Percentiles rank a stretch among this genome's conserved stretches.
Conservation (phyloP, 169 alveolate species). For the Cyclospora cayetanensis region DNA sequence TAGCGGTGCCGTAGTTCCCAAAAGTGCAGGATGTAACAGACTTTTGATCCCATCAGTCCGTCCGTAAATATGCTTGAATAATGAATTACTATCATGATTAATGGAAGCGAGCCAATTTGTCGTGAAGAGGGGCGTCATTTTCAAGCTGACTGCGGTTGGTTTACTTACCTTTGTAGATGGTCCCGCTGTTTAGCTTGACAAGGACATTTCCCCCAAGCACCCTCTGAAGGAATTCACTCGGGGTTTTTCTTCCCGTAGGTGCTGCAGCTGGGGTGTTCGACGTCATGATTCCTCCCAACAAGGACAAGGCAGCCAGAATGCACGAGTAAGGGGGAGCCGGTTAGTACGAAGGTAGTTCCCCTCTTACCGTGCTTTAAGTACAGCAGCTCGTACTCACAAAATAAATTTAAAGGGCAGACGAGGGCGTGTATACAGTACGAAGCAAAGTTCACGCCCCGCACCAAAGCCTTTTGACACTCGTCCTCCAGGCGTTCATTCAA, state of each 20-base stretch:
- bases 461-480: background rate
- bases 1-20: no score
- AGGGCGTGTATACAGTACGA: no score
- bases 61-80: no score
- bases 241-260: slow-evolving; percentile 53
- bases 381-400: no score
- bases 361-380: background rate
- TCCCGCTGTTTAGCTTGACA: slow-evolving; percentile 72
- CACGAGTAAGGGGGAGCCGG: background rate
- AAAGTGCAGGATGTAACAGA: no score
- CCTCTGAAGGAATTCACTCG: slow-evolving; percentile 72
- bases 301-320: background rate
- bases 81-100: no score
- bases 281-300: slow-evolving; percentile 7
- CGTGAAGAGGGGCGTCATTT: no score
- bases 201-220: slow-evolving; percentile 68
- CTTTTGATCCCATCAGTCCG: no score
- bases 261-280: slow-evolving; percentile 40
- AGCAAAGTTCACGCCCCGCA: background rate
- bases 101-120: no score
- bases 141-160: background rate
- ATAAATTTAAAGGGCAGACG: no score
- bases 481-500: background rate
- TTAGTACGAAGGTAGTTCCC: background rate
- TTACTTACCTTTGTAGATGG: slow-evolving; percentile 64